phyloP scores from a whole-genome alignment of 257 asterid species.

The Voacanga thouarsii region DNA sequence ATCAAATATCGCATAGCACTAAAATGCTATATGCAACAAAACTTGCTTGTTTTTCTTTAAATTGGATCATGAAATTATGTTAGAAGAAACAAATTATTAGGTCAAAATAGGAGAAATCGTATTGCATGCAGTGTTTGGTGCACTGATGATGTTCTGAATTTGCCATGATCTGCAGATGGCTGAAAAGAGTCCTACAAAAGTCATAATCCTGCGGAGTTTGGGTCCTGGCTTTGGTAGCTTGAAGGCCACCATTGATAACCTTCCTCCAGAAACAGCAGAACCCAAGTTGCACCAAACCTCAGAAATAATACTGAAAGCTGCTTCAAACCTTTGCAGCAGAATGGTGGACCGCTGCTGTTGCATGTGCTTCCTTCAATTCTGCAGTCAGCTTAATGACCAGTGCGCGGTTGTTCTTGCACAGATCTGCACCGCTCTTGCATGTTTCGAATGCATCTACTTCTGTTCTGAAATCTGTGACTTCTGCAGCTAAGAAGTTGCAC shows the following conservation, averaged over 20 bases:
- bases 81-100: too few relatives aligned
- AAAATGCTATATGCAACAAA: not conserved
- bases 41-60: not conserved
- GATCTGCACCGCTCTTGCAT: constrained; percentile 69
- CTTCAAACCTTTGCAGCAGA: constrained; percentile 47
- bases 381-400: constrained; percentile 54
- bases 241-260: constrained; percentile 61
- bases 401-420: constrained; percentile 63
- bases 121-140: not conserved
- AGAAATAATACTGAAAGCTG: constrained; percentile 50
- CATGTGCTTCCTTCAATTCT: constrained; percentile 65
- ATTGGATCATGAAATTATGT: too few relatives aligned
- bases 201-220: constrained; percentile 38
- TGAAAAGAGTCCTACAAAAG: constrained; percentile 29
- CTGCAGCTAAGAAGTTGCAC: not conserved
- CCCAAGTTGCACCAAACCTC: constrained; percentile 58
- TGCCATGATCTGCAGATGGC: constrained; percentile 34
- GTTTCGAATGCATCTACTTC: constrained; percentile 60
- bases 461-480: constrained; percentile 64
- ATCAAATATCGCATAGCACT: not conserved
- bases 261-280: constrained; percentile 55
- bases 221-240: constrained; percentile 65
- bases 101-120: too few relatives aligned
- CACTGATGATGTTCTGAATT: not conserved
- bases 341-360: constrained; percentile 63